These are phyloP conservation scores for Aspergillus texensis DNA, from an alignment of 2,329 filamentous ascomycete species.

Conservation along the genomic window DNA sequence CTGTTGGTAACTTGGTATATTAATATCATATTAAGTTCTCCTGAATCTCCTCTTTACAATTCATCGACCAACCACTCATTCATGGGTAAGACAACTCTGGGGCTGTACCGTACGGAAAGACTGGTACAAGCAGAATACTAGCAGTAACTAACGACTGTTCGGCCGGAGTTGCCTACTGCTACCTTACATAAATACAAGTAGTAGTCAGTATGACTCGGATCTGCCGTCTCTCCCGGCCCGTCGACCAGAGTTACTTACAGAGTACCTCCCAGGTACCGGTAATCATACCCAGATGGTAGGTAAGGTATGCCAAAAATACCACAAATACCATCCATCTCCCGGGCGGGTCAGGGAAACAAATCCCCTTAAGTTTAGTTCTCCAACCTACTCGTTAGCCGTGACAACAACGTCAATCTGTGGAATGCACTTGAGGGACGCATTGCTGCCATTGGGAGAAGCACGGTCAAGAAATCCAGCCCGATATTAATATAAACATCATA, in stretches of 20 bases:
- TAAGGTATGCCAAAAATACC: not conserved
- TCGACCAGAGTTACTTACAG: not conserved
- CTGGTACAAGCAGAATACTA: not conserved
- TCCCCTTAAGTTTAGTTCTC: not conserved
- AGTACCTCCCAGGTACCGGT: not conserved
- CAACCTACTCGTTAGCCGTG: not conserved
- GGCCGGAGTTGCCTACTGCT: not conserved
- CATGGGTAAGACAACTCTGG: constrained; percentile 11
- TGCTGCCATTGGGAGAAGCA: not conserved
- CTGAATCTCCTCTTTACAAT: constrained; percentile 9
- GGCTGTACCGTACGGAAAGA: constrained; percentile 6
- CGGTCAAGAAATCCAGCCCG: not conserved
- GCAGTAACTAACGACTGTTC: not conserved
- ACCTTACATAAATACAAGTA: constrained; percentile 2
- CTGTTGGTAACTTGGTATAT: not conserved
- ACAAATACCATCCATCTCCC: not conserved
- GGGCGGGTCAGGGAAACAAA: constrained; percentile 2
- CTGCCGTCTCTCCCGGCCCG: not conserved
- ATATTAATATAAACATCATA: not conserved
- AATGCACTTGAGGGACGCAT: not conserved
- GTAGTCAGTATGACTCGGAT: not conserved
- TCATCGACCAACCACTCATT: constrained; percentile 10
- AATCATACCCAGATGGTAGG: not conserved
- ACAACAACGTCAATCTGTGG: not conserved
- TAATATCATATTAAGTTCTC: constrained; percentile 6